Conservation (phyloP, 2,329 filamentous ascomycete species). For the Exophiala spinifera region DNA sequence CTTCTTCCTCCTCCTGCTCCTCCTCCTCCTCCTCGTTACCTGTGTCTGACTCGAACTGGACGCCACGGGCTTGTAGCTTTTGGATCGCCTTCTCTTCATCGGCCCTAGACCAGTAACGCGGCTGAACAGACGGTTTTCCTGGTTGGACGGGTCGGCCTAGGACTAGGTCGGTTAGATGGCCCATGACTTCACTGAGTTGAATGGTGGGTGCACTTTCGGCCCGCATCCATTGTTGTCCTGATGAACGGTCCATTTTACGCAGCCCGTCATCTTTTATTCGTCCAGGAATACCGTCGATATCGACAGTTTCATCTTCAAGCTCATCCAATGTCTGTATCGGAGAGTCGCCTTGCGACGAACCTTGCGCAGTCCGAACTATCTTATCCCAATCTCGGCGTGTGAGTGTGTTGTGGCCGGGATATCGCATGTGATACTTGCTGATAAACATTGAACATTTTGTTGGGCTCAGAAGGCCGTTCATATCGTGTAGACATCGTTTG, state of each 20-base stretch:
- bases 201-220: too few species aligned
- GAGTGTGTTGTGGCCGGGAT: neutral
- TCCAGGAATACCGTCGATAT: too few species aligned
- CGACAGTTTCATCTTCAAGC: neutral
- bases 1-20: neutral
- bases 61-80: constrained; percentile 14
- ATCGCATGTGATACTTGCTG: neutral
- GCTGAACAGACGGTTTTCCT: neutral
- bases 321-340: neutral
- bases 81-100: constrained; percentile 12
- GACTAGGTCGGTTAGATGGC: too few species aligned
- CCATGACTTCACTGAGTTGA: too few species aligned
- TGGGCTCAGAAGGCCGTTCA: neutral
- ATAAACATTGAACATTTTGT: neutral
- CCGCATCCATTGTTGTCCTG: too few species aligned
- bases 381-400: neutral
- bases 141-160: too few species aligned
- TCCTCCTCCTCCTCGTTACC: constrained; percentile 11
- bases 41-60: constrained; percentile 22
- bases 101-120: neutral
- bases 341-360: neutral
- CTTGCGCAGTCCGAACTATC: neutral
- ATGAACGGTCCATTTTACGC: too few species aligned
- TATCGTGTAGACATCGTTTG: neutral
- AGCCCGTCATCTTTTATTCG: too few species aligned